Conservation (phyloP, 2,329 filamentous ascomycete species). For the Geosmithia putterillii region DNA sequence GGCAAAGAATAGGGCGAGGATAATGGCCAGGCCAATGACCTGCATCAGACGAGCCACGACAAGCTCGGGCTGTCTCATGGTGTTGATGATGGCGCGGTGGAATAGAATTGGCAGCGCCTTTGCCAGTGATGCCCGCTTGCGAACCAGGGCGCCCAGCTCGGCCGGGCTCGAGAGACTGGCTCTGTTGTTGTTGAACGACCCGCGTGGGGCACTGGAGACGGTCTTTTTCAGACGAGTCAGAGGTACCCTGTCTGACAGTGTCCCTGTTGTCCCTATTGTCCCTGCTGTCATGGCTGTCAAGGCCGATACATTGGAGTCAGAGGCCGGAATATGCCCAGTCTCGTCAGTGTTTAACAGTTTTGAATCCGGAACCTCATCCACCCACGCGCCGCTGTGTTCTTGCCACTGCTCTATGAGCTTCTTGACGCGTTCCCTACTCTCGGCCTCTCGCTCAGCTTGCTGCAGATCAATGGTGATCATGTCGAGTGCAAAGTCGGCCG, state of each 20-base stretch:
- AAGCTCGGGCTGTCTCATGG: slow-evolving; percentile 51
- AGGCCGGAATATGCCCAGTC: too few relatives aligned
- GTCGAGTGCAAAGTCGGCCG: slow-evolving; percentile 67
- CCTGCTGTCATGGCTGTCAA: neutral
- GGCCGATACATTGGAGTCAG: neutral
- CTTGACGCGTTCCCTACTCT: slow-evolving; percentile 50
- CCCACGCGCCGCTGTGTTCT: neutral
- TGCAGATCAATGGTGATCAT: slow-evolving; percentile 67
- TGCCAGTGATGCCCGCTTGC: slow-evolving; percentile 47
- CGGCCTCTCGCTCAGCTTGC: slow-evolving; percentile 46
- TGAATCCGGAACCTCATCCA: neutral
- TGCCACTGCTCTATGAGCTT: slow-evolving; percentile 49
- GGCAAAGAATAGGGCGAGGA: slow-evolving; percentile 58
- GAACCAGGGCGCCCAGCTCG: slow-evolving; percentile 56
- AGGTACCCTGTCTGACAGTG: too few relatives aligned
- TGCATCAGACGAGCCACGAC: slow-evolving; percentile 56
- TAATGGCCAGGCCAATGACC: slow-evolving; percentile 48
- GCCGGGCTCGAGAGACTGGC: slow-evolving; percentile 50
- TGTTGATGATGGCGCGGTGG: slow-evolving; percentile 55
- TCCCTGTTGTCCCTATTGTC: neutral
- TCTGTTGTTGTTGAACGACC: slow-evolving; percentile 27
- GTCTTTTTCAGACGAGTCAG: too few relatives aligned
- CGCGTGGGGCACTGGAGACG: too few relatives aligned
- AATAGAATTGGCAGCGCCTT: slow-evolving; percentile 56
- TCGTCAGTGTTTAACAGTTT: neutral